Evolutionary conservation across 148 eudicot genomes (phyloP), one percentile per base, ranked within the genome.

Genomic region (Chenopodium berlandieri): DNA sequence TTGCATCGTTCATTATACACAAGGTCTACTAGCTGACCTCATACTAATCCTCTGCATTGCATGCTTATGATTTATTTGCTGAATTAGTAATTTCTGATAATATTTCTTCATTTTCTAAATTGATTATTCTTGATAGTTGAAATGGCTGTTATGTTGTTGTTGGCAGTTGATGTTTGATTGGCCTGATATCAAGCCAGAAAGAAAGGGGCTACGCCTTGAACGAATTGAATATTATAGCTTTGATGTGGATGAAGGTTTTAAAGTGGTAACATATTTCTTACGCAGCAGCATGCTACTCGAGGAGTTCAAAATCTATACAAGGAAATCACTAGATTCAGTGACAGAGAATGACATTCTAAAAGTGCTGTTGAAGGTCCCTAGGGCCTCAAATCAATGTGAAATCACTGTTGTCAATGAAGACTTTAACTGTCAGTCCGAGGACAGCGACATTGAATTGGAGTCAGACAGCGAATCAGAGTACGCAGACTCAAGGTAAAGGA

Each of bases 161-260:
- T 12, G 14, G 4, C 40, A 78, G 81, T 30, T 68, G 46, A 78
- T 78, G 81, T 68, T 48, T 30, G 81, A 50, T 71, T 78, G 74
- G 81, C 81, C 74, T 48, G n/a, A 48, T 19, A 48, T 56, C 16
- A 56, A 22, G 50, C 11, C 65, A 1, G 48, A 25, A 69, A 68
- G 7, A 34, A 78, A 60, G 20, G 79, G 64, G 40, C 37, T 78
- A 13, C 8, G 64, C 62, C 73, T 78, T 30, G 81, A 78, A 68
- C n/a, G 27, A 48, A 78, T 78, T 4, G 63, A 78, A 12, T 78
- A 23, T 31, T 22, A 78, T 31, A 34, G 80, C 27, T 67, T 78
- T 30, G 74, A 68, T 48, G 80, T 27, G 44, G 11, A 31, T 47
- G 74, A 48, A 67, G 63, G 73, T 67, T 25, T 17, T 67, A 44